Evolutionary conservation across 2,329 filamentous ascomycete species (phyloP).

Genomic region (Calonectria hawksworthii): DNA sequence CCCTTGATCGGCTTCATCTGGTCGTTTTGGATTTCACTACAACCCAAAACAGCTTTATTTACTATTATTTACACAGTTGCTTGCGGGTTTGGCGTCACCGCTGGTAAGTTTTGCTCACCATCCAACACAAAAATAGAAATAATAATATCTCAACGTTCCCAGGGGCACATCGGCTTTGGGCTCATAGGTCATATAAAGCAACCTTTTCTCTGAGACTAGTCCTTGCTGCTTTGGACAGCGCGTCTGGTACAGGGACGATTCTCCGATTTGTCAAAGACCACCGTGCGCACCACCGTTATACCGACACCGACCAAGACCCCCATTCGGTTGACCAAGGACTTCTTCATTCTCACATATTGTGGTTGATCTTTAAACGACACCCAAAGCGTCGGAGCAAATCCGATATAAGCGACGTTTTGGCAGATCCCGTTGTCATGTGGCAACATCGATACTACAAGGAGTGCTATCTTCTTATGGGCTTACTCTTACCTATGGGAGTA

Average conservation of each 20-base stretch:
- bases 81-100: neutral
- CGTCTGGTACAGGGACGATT: neutral
- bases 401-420: constrained; percentile 89
- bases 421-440: constrained; percentile 87
- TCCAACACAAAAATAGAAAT: neutral
- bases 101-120: neutral
- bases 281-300: neutral
- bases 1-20: neutral
- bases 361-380: neutral
- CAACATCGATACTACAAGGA: constrained; percentile 91
- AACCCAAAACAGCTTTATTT: neutral
- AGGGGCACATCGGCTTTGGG: neutral
- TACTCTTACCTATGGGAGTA: constrained; percentile 80
- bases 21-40: neutral
- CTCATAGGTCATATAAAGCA: neutral
- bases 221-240: neutral
- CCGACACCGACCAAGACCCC: neutral
- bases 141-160: neutral
- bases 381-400: constrained; percentile 55
- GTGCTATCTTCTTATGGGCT: constrained; percentile 81
- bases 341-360: neutral
- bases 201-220: neutral
- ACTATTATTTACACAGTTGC: neutral
- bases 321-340: neutral
- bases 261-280: neutral